These are phyloP conservation scores for Alternaria triticimaculans DNA, from an alignment of 2,329 filamentous ascomycete species.

Conservation along the genomic window DNA sequence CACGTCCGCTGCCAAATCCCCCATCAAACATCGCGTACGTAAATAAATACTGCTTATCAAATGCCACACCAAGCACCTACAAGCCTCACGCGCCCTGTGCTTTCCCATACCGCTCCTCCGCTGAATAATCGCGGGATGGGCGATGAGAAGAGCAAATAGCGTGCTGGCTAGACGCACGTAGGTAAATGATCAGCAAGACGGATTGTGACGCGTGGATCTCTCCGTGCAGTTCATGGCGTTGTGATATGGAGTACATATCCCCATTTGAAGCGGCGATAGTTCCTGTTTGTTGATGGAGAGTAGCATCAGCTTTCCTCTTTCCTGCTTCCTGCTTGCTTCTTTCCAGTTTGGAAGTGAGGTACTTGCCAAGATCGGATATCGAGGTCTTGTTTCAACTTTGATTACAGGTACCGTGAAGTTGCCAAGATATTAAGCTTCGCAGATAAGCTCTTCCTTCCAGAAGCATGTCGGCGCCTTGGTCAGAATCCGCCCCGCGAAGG, in stretches of 20 bases:
- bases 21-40: neutral
- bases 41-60: constrained; percentile 1
- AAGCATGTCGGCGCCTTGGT: neutral
- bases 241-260: constrained; percentile 5
- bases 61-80: neutral
- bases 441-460: neutral
- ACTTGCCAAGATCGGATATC: constrained; percentile 1
- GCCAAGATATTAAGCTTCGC: neutral
- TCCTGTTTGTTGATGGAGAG: neutral
- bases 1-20: neutral
- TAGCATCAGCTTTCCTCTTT: neutral
- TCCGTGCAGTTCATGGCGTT: neutral
- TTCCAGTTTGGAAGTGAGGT: neutral
- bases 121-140: constrained; percentile 7
- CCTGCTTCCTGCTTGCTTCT: neutral
- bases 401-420: neutral
- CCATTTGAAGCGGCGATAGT: neutral
- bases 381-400: neutral
- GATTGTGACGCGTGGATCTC: neutral
- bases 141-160: constrained; percentile 12
- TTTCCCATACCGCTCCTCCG: neutral
- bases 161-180: neutral
- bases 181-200: neutral
- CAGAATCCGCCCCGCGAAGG: constrained; percentile 6
- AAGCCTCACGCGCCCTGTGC: neutral